Base-by-base conservation (phyloP, 2,329 filamentous ascomycete species). In the Aspergillus sclerotialis region DNA sequence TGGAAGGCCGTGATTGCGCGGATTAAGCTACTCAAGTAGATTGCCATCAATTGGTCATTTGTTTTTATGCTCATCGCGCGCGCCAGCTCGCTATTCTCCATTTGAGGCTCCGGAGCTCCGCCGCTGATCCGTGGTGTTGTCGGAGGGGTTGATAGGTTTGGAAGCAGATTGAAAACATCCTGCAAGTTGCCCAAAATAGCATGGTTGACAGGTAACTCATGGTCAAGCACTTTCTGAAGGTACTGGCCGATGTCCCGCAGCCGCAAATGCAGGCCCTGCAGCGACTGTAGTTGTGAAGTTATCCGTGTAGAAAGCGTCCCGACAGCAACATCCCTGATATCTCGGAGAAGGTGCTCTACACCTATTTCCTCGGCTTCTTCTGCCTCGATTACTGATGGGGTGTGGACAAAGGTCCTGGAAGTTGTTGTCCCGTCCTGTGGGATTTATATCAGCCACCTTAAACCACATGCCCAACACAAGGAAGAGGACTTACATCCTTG, bases 351-450 rank as follows among this genome's bases (percentile, higher is more conserved):
- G 64, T 98, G 92, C 70, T 98, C 92, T 39, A 98, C 92, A 50
- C 92, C 92, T 51, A 98, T 98, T 65, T 98, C 92, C 67, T 98
- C 92, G 41, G 92, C 92, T 67, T 98, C 92, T 64, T 98, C 92
- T 29, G 92, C 92, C 68, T 98, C 92, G 68, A 98, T 98, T 61
- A 92, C 92, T 31, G 89, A 95, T 15, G 92, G 92, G 7, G 89
- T 98, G 66, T 98, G 92, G 49, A 98, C 92, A 57, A 98, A 98
- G 28, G 92, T 98, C 70, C 92, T 93, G 45, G 86, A 80, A 37
- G 92, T 95, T 17, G 90, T 94, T 43, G 92, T 96, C 60, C 92
- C 92, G 59, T 98, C 92, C 90, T 96, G 30, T 29, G 25, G 23
- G 28, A 30, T 33, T 16, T 23, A 7, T 11, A 25, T 33, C 25